Conservation (phyloP, 2,329 filamentous ascomycete genomes). For the Penicillium sp. region DNA sequence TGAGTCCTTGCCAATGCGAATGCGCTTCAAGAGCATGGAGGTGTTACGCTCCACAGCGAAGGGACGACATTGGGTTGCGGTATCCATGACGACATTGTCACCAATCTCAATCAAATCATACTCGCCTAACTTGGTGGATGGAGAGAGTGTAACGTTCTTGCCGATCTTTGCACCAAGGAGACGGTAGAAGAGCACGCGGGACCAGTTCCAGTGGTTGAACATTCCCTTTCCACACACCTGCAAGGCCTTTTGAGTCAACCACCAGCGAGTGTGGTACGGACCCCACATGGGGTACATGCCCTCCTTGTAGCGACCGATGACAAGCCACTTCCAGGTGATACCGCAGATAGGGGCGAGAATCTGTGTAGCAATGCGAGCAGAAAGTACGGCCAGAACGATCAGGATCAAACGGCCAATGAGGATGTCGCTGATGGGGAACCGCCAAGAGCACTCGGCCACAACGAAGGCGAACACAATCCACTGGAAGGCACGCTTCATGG, state of each 20-base stretch:
- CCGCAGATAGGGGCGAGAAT: slow-evolving; percentile 46
- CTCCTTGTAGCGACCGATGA: slow-evolving; percentile 53
- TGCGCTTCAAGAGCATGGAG: slow-evolving; percentile 54
- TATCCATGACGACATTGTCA: slow-evolving; percentile 48
- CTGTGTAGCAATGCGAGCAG: slow-evolving; percentile 43
- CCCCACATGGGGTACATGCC: slow-evolving; percentile 60
- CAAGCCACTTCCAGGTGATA: slow-evolving; percentile 54
- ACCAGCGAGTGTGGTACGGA: slow-evolving; percentile 56
- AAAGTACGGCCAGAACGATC: slow-evolving; percentile 46
- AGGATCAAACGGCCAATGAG: slow-evolving; percentile 49
- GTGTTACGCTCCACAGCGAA: slow-evolving; percentile 57
- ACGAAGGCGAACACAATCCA: slow-evolving; percentile 54
- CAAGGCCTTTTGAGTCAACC: slow-evolving; percentile 55
- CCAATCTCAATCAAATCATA: slow-evolving; percentile 56
- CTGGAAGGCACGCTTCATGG: slow-evolving; percentile 50
- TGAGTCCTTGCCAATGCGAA: slow-evolving; percentile 49
- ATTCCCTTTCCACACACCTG: slow-evolving; percentile 46
- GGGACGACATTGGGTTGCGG: slow-evolving; percentile 48
- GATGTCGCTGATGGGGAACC: slow-evolving; percentile 37
- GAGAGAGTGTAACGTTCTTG: slow-evolving; percentile 47
- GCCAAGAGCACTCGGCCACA: slow-evolving; percentile 36
- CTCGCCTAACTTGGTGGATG: slow-evolving; percentile 49
- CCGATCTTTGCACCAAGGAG: slow-evolving; percentile 55
- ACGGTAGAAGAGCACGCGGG: slow-evolving; percentile 48
- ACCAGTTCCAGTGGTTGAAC: slow-evolving; percentile 32